Conservation (phyloP, 371 early-diverging fungal genomes). For the Mortierella sp. region DNA sequence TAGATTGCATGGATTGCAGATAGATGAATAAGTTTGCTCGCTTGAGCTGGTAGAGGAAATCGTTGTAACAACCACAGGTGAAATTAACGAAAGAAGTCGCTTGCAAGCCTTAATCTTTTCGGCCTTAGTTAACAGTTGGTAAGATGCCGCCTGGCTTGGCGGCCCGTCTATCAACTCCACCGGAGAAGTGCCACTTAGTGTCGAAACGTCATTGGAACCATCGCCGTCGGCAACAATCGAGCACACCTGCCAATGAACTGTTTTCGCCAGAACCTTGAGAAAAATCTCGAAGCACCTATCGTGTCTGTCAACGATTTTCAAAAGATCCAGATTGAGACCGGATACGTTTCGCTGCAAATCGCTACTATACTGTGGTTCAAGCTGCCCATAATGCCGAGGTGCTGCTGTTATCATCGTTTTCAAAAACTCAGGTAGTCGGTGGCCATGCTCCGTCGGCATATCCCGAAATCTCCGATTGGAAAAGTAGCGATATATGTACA, state of each 20-base stretch:
- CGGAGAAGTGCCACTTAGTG: constrained; percentile 6
- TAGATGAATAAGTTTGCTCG: constrained; percentile 28
- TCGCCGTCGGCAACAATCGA: neutral
- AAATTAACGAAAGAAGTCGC: constrained; percentile 27
- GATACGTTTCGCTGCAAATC: neutral
- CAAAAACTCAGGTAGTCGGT: constrained; percentile 49
- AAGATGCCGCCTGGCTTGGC: neutral
- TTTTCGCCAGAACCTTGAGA: constrained; percentile 37
- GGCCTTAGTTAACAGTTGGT: neutral
- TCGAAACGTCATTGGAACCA: neutral
- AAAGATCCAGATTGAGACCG: constrained; percentile 8
- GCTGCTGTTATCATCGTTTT: constrained; percentile 22
- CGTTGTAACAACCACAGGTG: constrained; percentile 20
- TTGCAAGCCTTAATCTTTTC: constrained; percentile 33
- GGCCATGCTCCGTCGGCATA: constrained; percentile 41
- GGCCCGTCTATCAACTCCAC: constrained; percentile 4
- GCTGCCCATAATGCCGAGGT: neutral
- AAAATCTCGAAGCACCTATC: constrained; percentile 49
- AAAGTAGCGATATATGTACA: constrained; percentile 18
- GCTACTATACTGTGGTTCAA: neutral
- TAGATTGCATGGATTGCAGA: constrained; percentile 44
- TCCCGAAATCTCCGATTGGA: constrained; percentile 26
- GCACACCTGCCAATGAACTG: constrained; percentile 21
- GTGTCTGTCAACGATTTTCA: constrained; percentile 8
- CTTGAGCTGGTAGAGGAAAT: constrained; percentile 7